Base-by-base conservation (phyloP, 495 filamentous ascomycete species). In the Neurospora sp. region DNA sequence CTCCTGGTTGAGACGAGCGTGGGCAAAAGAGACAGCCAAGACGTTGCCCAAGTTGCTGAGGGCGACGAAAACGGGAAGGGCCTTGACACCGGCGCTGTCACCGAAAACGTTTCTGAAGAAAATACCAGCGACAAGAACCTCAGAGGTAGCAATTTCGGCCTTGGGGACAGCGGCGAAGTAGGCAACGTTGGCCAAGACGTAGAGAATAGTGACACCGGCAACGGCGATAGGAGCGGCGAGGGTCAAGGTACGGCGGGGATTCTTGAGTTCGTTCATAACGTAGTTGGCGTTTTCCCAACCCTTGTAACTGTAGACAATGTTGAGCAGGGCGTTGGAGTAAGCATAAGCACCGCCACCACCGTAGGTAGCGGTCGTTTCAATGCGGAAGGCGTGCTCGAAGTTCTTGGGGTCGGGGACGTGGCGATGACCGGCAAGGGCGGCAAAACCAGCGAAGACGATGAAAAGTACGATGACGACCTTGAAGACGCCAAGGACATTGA, bases 1-100 rank as follows among this genome's bases (percentile, higher is more conserved):
- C 79, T 92, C 90, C 80, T 91, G 88, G 74, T 91, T 92, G 27
- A 92, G 79, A 4, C 90, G 86, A 5, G 90, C 87, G 82, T 92
- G 79, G 1, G 82, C 83, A 69, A 84, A 84, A 70, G 78, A 78
- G 38, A 81, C 81, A 11, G 83, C 82, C 35, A 81, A 75, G 18
- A 85, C 80, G 76, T 92, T 92, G 2, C 90, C 91, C 22, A 88
- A 86, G 0, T 88, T 89, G 5, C 86, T 89, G 20, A 90, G 81
- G 16, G 89, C 88, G 69, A 92, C 85, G 44, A 88, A 88, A 5
- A 89, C 75, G 5, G 88, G 88, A 6, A 92, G 82, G 22, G 89
- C 75, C 53, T 77, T 76, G 31, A 76, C 77, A 68, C 77, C 81
- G 39, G 76, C 74, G 38, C 77, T 74, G 68, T 78, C 74, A 53